Evolutionary conservation across 805 yeast species (phyloP).

Genomic region (Kluyveromyces lactis): DNA sequence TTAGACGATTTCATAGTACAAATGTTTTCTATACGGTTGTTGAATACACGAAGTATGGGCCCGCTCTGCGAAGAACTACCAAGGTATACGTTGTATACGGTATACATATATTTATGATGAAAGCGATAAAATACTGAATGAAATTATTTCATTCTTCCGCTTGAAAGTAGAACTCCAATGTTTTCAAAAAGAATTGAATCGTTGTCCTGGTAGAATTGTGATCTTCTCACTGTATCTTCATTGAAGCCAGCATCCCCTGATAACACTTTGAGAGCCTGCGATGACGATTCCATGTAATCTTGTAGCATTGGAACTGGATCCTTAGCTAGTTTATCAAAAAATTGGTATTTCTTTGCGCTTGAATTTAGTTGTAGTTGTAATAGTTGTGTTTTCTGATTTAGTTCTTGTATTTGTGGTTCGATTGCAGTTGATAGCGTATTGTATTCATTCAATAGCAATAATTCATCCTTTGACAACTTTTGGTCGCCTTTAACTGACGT

Average conservation of each 20-base stretch:
- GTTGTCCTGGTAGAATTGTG: slow-evolving; percentile 59
- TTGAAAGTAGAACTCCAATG: slow-evolving; percentile 58
- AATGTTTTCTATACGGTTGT: too few species aligned
- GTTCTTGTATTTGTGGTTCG: slow-evolving; percentile 34
- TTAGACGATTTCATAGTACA: not conserved
- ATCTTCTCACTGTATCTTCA: slow-evolving; percentile 81
- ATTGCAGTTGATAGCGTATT: slow-evolving; percentile 24
- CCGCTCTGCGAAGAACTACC: too few species aligned
- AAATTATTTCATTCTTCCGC: slow-evolving; percentile 25
- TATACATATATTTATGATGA: too few species aligned
- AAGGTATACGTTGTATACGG: too few species aligned
- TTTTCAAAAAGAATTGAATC: slow-evolving; percentile 75
- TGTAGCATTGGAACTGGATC: slow-evolving; percentile 73
- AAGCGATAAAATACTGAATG: too few species aligned
- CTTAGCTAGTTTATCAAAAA: slow-evolving; percentile 63
- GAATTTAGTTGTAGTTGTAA: slow-evolving; percentile 44
- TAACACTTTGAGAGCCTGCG: slow-evolving; percentile 76
- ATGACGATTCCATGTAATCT: slow-evolving; percentile 69
- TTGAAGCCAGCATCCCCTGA: slow-evolving; percentile 84
- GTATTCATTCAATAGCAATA: slow-evolving; percentile 20
- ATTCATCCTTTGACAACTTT: slow-evolving; percentile 24
- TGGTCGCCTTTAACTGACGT: slow-evolving; percentile 24
- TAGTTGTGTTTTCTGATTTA: slow-evolving; percentile 36
- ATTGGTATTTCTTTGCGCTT: slow-evolving; percentile 60
- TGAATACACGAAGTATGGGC: too few species aligned